phyloP scores from a whole-genome alignment of 2,329 filamentous ascomycete species.

The Penicillium sp. region DNA sequence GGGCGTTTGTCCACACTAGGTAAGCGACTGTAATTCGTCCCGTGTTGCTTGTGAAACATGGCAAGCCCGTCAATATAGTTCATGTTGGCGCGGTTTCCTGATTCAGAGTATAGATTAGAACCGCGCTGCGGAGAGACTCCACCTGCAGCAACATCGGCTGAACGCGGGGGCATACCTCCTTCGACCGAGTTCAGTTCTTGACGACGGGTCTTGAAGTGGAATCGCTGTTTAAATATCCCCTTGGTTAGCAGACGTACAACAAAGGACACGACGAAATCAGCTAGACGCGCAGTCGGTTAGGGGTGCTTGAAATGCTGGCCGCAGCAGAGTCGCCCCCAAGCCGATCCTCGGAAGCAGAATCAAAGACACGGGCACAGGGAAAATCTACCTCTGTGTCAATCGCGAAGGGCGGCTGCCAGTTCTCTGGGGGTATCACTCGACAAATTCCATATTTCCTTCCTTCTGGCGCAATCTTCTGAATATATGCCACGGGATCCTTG shows the following conservation, averaged over 20 bases:
- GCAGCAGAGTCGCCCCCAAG: not conserved
- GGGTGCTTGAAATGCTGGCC: not conserved
- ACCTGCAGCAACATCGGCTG: conserved; percentile 35
- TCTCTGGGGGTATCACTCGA: conserved; percentile 92
- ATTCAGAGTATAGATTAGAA: conserved; percentile 45
- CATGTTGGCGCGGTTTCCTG: conserved; percentile 90
- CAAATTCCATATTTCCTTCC: conserved; percentile 87
- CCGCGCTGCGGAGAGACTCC: conserved; percentile 33
- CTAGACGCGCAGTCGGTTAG: not conserved
- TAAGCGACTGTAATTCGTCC: conserved; percentile 88
- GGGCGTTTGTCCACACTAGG: conserved; percentile 98
- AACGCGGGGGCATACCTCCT: conserved; percentile 69
- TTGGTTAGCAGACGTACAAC: conserved; percentile 32
- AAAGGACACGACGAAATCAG: not conserved
- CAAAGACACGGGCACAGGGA: not conserved
- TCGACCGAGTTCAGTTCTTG: conserved; percentile 98
- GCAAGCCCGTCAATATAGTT: conserved; percentile 93
- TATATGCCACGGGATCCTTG: conserved; percentile 90
- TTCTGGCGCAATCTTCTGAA: conserved; percentile 86
- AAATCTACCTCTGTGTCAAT: conserved; percentile 88
- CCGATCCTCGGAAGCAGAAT: not conserved
- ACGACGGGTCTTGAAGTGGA: conserved; percentile 94
- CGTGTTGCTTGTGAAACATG: conserved; percentile 97
- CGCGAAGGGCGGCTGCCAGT: conserved; percentile 92
- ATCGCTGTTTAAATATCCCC: conserved; percentile 63